These are phyloP conservation scores for Pouteria glomerata DNA, from an alignment of 148 eudicot genomes.

Conservation along the genomic window DNA sequence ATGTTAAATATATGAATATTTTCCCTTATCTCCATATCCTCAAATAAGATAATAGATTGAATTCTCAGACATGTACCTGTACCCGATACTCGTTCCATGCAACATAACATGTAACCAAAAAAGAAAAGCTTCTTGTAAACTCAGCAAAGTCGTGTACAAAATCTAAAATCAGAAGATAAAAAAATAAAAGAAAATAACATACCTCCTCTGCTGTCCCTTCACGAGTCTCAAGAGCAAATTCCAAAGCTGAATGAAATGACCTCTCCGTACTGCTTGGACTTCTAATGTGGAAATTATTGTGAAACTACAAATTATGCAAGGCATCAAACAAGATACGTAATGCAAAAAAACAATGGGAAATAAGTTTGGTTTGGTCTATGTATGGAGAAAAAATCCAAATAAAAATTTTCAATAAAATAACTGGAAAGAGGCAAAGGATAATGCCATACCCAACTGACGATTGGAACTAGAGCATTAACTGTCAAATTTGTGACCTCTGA, in stretches of 20 bases:
- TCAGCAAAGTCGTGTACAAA: background rate
- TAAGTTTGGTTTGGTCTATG: background rate
- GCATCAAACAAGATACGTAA: background rate
- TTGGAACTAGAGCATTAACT: slow-evolving; percentile 50
- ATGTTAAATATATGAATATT: too few relatives aligned
- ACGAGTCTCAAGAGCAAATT: slow-evolving; percentile 58
- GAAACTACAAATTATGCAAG: slow-evolving; percentile 45
- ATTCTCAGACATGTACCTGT: too few relatives aligned
- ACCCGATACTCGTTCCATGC: too few relatives aligned
- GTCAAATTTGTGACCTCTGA: slow-evolving; percentile 48
- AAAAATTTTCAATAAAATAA: background rate
- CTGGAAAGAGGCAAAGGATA: slow-evolving; percentile 1
- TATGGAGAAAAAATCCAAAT: background rate
- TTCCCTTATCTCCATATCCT: too few relatives aligned
- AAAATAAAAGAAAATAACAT: slow-evolving; percentile 12
- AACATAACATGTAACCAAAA: background rate
- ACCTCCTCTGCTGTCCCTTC: slow-evolving; percentile 98
- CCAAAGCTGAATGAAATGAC: slow-evolving; percentile 51
- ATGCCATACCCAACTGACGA: slow-evolving; percentile 70
- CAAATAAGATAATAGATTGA: too few relatives aligned
- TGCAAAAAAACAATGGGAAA: background rate
- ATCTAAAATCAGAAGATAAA: background rate
- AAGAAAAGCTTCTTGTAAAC: background rate
- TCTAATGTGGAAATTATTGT: slow-evolving; percentile 56
- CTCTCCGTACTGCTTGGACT: slow-evolving; percentile 39